phyloP scores from a whole-genome alignment of 1,139 yeast species.

The Diutina pseudorugosa region DNA sequence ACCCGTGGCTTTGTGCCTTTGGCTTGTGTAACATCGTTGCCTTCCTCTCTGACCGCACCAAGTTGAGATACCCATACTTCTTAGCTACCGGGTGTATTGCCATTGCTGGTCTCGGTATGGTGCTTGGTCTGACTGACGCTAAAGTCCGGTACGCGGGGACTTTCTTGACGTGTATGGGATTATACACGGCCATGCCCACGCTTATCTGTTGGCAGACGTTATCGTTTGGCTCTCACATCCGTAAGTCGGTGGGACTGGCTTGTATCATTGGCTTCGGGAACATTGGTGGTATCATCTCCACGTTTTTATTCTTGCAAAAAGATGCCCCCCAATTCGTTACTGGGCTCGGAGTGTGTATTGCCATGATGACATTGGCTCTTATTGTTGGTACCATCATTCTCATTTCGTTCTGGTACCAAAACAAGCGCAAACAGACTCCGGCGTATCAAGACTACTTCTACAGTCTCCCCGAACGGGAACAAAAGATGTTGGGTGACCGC shows the following conservation, averaged over 20 bases:
- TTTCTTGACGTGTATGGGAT: conserved; percentile 53
- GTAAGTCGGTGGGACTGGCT: conserved; percentile 44
- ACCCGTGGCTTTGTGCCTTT: conserved; percentile 61
- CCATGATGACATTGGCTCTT: conserved; percentile 36
- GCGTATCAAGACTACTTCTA: conserved; percentile 31
- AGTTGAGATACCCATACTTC: conserved; percentile 38
- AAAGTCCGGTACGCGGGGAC: conserved; percentile 47
- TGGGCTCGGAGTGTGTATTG: conserved; percentile 38
- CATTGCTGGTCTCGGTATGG: conserved; percentile 43
- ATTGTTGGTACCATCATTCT: conserved; percentile 30
- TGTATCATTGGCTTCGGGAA: not conserved
- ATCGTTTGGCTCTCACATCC: conserved; percentile 62
- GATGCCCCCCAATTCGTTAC: conserved; percentile 53
- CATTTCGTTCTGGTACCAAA: conserved; percentile 17
- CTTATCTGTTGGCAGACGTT: conserved; percentile 62
- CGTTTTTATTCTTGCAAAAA: conserved; percentile 1
- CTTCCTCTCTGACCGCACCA: conserved; percentile 33
- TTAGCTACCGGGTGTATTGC: conserved; percentile 29
- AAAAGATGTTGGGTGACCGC: conserved; percentile 48
- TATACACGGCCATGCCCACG: conserved; percentile 56
- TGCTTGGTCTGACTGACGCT: conserved; percentile 25
- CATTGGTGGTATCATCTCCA: conserved; percentile 1
- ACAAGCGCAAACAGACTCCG: conserved; percentile 27
- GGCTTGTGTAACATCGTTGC: conserved; percentile 39
- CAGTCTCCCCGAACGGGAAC: conserved; percentile 31